Conservation (phyloP, 805 yeast species). For the Yarrowia hollandica region DNA sequence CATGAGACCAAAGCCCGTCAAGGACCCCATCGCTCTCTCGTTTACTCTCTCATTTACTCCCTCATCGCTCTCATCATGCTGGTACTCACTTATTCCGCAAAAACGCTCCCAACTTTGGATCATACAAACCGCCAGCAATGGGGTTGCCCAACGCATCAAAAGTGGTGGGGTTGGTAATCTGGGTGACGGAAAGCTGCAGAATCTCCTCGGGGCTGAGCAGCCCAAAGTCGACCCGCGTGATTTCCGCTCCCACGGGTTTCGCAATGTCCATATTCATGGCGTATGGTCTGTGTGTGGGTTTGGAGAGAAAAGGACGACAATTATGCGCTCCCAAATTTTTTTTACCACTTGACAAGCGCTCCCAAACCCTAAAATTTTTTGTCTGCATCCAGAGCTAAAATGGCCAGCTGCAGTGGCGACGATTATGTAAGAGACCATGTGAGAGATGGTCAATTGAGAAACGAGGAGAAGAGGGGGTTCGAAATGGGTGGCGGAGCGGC, state of each 20-base stretch:
- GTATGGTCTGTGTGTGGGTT: neutral
- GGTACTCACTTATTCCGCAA: slow-evolving; percentile 57
- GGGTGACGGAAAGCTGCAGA: slow-evolving; percentile 85
- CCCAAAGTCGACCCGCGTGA: slow-evolving; percentile 88
- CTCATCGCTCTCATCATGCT: too few species aligned
- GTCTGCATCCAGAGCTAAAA: too few species aligned
- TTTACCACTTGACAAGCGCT: neutral
- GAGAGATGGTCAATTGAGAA: too few species aligned
- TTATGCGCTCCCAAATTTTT: neutral
- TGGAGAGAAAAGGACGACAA: neutral
- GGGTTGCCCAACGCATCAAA: slow-evolving; percentile 97
- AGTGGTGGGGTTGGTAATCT: slow-evolving; percentile 92
- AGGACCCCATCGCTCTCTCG: too few species aligned
- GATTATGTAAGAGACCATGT: too few species aligned
- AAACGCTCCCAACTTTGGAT: slow-evolving; percentile 93
- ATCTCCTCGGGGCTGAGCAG: slow-evolving; percentile 80
- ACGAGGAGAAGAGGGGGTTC: too few species aligned
- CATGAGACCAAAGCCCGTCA: too few species aligned
- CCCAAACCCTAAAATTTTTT: too few species aligned
- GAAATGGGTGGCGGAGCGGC: too few species aligned
- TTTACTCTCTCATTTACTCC: too few species aligned
- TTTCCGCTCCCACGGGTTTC: slow-evolving; percentile 93
- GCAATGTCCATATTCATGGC: slow-evolving; percentile 78
- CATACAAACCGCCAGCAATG: slow-evolving; percentile 88
- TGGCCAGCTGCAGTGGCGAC: too few species aligned